phyloP scores from a whole-genome alignment of 2,329 filamentous ascomycete species.

The Epichloe gansuensis region DNA sequence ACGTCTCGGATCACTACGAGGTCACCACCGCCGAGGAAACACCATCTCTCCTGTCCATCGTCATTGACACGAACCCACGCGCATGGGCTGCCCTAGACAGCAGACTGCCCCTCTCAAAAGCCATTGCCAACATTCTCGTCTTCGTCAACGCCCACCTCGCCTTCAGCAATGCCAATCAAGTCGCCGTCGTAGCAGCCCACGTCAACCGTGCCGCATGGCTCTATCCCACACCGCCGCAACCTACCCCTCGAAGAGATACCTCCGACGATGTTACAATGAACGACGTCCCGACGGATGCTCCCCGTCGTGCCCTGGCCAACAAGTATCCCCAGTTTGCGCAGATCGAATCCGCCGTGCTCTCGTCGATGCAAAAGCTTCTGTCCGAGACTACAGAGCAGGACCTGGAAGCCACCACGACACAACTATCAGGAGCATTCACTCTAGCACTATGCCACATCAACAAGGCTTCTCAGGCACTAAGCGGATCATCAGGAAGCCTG shows the following conservation, averaged over 20 bases:
- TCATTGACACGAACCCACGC: slow-evolving; percentile 93
- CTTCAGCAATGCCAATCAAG: slow-evolving; percentile 84
- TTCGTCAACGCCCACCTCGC: slow-evolving; percentile 95
- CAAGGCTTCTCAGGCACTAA: slow-evolving; percentile 57
- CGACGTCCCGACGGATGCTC: slow-evolving; percentile 24
- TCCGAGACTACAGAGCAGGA: slow-evolving; percentile 50
- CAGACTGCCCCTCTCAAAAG: slow-evolving; percentile 67
- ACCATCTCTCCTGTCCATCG: slow-evolving; percentile 76
- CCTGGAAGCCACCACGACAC: slow-evolving; percentile 64
- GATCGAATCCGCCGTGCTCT: slow-evolving; percentile 68
- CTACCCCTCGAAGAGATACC: slow-evolving; percentile 11
- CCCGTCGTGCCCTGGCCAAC: slow-evolving; percentile 46
- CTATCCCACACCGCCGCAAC: slow-evolving; percentile 48
- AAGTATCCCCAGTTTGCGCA: slow-evolving; percentile 89
- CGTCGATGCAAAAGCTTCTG: slow-evolving; percentile 63
- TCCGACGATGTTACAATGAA: slow-evolving; percentile 48
- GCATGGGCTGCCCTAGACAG: slow-evolving; percentile 73
- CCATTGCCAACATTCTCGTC: slow-evolving; percentile 78
- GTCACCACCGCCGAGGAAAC: slow-evolving; percentile 40
- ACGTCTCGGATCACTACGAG: slow-evolving; percentile 49
- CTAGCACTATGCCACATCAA: slow-evolving; percentile 85
- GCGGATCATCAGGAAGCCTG: slow-evolving; percentile 37
- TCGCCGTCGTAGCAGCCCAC: slow-evolving; percentile 84
- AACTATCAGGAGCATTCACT: slow-evolving; percentile 82
- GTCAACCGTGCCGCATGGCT: slow-evolving; percentile 78